Percentiles rank a stretch among this genome's conserved stretches.
Conservation (phyloP, 2,329 filamentous ascomycete genomes). For the Aspergillus melleus region DNA sequence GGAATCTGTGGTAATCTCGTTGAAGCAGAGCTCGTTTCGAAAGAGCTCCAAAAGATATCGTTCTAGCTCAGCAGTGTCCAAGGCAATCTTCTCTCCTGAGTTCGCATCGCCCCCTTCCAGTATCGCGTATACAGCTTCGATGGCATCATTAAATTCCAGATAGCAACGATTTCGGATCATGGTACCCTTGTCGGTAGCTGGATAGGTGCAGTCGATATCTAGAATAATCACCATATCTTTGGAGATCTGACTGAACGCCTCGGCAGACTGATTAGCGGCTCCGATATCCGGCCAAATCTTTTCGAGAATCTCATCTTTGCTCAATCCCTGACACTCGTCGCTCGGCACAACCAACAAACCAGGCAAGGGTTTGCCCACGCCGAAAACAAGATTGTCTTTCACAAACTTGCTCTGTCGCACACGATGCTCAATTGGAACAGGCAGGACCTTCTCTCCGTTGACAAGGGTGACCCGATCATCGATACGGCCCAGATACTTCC, state of each 20-base stretch:
- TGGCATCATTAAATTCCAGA: conserved; percentile 47
- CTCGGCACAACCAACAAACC: conserved; percentile 54
- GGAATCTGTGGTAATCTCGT: not conserved
- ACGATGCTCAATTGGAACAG: conserved; percentile 53
- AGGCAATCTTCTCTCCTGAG: conserved; percentile 18
- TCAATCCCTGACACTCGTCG: conserved; percentile 43
- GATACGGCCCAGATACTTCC: conserved; percentile 48
- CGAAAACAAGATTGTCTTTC: conserved; percentile 59
- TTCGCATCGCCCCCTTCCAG: conserved; percentile 17
- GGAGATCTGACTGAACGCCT: conserved; percentile 55
- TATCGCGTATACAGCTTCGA: conserved; percentile 45
- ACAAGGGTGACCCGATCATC: conserved; percentile 51
- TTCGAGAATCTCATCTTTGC: conserved; percentile 48
- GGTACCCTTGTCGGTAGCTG: conserved; percentile 57
- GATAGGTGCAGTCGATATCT: conserved; percentile 46
- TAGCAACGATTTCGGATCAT: conserved; percentile 55
- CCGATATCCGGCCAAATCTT: conserved; percentile 53
- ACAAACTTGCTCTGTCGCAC: conserved; percentile 56
- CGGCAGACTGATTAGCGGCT: conserved; percentile 51
- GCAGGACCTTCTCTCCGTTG: conserved; percentile 54
- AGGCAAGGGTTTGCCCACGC: conserved; percentile 52
- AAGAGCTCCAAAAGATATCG: not conserved
- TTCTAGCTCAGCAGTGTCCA: conserved; percentile 25
- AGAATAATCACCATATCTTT: conserved; percentile 56
- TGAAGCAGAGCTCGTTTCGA: not conserved